These are phyloP conservation scores for Solanum hybrid DNA, from an alignment of 305 asterid species.

Conservation along the genomic window DNA sequence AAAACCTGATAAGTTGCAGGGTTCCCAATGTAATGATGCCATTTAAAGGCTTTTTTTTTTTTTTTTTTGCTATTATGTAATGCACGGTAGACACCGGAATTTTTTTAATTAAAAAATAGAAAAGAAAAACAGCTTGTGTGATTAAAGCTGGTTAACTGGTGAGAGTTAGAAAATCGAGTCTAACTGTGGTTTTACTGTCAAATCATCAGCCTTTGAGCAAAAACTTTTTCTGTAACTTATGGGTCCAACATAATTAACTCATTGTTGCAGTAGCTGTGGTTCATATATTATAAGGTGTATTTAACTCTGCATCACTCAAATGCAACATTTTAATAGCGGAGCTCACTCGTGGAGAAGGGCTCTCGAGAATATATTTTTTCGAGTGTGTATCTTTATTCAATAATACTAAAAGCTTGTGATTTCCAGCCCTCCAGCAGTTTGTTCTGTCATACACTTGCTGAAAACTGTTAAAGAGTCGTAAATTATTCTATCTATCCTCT, in stretches of 20 bases:
- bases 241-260: neutral
- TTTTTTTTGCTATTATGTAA: too few relatives aligned
- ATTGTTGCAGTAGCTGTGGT: neutral
- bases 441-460: neutral
- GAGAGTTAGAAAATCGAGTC: neutral
- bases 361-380: neutral
- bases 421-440: neutral
- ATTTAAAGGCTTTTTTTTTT: neutral
- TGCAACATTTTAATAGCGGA: neutral
- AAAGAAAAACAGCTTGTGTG: neutral
- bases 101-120: neutral
- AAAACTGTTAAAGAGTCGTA: neutral
- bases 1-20: neutral
- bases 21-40: neutral
- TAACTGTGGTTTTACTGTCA: neutral
- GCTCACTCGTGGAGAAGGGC: neutral
- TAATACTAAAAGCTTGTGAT: neutral
- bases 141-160: neutral
- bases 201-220: neutral
- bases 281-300: neutral
- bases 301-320: neutral
- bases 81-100: neutral
- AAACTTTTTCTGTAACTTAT: neutral
- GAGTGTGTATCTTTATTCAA: neutral
- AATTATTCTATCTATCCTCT: neutral